Evolutionary conservation across 345 rosid genomes (phyloP).

Genomic region (Citrus hindsii): DNA sequence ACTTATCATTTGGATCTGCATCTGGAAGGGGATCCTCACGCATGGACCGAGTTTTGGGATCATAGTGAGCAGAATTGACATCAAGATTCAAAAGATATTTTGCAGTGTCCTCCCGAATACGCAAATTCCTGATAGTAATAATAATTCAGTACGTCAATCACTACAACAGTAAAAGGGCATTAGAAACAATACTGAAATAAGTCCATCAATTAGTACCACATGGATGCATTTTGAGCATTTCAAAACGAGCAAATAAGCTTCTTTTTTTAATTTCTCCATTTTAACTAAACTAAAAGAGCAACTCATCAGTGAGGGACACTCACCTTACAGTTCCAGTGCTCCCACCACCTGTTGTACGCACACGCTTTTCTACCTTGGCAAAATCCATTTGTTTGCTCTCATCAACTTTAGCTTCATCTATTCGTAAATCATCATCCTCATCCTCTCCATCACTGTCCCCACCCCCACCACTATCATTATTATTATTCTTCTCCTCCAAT

Average conservation of each 20-base stretch:
- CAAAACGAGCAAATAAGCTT: background rate
- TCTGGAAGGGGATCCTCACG: conserved; percentile 89
- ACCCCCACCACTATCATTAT: conserved; percentile 30
- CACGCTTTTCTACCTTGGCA: conserved; percentile 98
- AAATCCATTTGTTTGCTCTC: conserved; percentile 98
- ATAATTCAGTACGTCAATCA: conserved; percentile 1
- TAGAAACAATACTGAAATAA: background rate
- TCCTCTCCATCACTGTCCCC: conserved; percentile 53
- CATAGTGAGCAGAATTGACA: conserved; percentile 74
- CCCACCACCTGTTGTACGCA: conserved; percentile 96
- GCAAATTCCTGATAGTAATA: conserved; percentile 31
- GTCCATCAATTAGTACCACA: background rate
- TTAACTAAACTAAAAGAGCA: background rate
- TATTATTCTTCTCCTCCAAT: conserved; percentile 73
- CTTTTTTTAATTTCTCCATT: background rate
- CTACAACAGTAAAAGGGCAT: background rate
- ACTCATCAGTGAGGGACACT: background rate
- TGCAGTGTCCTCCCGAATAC: conserved; percentile 77
- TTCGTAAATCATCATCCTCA: conserved; percentile 66
- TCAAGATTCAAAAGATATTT: conserved; percentile 74
- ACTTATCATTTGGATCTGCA: conserved; percentile 79
- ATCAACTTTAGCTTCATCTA: conserved; percentile 92
- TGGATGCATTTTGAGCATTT: background rate
- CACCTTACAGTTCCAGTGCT: conserved; percentile 98
- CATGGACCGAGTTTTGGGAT: conserved; percentile 81